Evolutionary conservation across 1,139 yeast genomes (phyloP), one percentile per base, ranked within the genome.

Genomic region (Eremothecium cymbalariae): DNA sequence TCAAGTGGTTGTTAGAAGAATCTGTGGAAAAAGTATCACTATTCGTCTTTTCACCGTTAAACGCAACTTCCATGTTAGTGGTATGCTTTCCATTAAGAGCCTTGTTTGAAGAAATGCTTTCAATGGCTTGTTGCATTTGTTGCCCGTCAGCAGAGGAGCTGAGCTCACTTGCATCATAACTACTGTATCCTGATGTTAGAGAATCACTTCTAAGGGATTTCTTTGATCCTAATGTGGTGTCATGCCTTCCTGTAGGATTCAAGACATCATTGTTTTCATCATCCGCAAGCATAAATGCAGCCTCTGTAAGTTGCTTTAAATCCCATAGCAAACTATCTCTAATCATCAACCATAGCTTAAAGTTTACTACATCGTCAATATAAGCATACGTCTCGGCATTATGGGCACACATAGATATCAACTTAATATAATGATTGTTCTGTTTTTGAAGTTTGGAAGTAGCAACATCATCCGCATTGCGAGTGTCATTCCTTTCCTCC

Each of bases 251-350:
- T 16, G 25, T 29, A 25, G 27, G 18, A 21, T 32, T 24, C 12
- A 23, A 20, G 4, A 21, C 22, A 6, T 15, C 9, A 7, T 17
- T 24, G n/a, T 16, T 8, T 4, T 21, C 30, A 8, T 28, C 27
- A 8, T 29, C 15, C 4, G 12, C 19, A 6, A 8, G 23, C 29
- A 4, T 33, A 37, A 14, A 8, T 9, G 8, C 13, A 23, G 7
- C 25, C 12, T 8, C 28, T 5, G 46, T 28, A 9, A 46, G 19
- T 20, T 33, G 34, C 34, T 48, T 52, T 34, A 55, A 35, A 35
- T 54, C 59, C 59, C 59, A 55, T 9, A 55, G 36, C 11, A 55
- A 33, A 6, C 59, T 47, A 38, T 57, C 59, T 21, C 58, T 40
- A 25, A 57, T 53, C 22, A 56, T 31, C n/a, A 53, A 39, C 62